Conservation (phyloP, 331 rosid genomes). For the Dryas integrifolia region DNA sequence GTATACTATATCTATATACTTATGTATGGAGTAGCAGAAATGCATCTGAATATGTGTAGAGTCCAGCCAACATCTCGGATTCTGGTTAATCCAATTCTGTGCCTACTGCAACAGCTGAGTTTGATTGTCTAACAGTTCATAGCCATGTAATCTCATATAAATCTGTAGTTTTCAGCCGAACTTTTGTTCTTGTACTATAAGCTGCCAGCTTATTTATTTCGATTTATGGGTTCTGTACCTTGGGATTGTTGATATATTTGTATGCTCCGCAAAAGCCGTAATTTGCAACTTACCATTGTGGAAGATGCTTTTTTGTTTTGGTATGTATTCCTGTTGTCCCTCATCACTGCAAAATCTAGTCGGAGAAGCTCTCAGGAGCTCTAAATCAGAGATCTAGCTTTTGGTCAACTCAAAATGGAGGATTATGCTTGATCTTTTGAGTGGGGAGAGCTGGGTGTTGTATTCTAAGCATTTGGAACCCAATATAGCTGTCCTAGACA, state of each 20-base stretch:
- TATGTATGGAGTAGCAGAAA: slow-evolving; percentile 49
- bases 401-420: not conserved
- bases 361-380: not conserved
- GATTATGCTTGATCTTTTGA: not conserved
- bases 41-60: slow-evolving; percentile 35
- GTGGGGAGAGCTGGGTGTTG: too few species aligned
- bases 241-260: slow-evolving; percentile 31
- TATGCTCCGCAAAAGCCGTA: slow-evolving; percentile 18
- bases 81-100: slow-evolving; percentile 36
- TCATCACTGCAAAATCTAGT: not conserved
- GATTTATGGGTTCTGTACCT: slow-evolving; percentile 31
- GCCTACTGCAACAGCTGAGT: slow-evolving; percentile 39
- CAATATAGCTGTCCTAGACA: too few species aligned
- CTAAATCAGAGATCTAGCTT: not conserved
- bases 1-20: slow-evolving; percentile 44
- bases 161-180: slow-evolving; percentile 28
- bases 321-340: not conserved
- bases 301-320: slow-evolving; percentile 10
- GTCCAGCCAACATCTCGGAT: slow-evolving; percentile 35
- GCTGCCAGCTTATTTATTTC: slow-evolving; percentile 22
- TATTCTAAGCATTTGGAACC: too few species aligned
- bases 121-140: slow-evolving; percentile 31
- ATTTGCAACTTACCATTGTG: slow-evolving; percentile 28
- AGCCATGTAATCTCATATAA: slow-evolving; percentile 26
- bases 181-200: slow-evolving; percentile 26